Conservation (phyloP, 768 basidiomycete genomes). For the Dendrothele bispora region DNA sequence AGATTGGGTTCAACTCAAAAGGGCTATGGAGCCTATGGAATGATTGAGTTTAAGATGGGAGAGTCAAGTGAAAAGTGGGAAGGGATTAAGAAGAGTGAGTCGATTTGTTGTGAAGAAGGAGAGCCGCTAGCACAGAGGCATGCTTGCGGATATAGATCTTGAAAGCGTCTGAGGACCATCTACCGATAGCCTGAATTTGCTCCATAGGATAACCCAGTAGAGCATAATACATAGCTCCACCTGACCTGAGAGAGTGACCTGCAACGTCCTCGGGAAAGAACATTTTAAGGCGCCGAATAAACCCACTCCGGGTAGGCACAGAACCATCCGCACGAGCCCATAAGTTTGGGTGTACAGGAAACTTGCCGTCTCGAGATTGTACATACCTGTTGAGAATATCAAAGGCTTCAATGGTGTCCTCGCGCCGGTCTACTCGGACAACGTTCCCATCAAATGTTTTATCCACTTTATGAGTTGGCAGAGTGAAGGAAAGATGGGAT, state of each 20-base stretch:
- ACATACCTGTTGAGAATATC: constrained; percentile 1
- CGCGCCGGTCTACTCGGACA: constrained; percentile 8
- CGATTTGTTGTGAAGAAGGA: too few relatives aligned
- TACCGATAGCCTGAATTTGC: constrained; percentile 29
- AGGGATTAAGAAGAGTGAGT: too few relatives aligned
- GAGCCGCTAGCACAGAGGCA: too few relatives aligned
- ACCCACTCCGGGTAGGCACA: constrained; percentile 7
- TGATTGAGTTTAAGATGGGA: too few relatives aligned
- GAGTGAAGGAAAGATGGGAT: constrained; percentile 4
- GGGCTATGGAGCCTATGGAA: too few relatives aligned
- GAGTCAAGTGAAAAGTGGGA: too few relatives aligned
- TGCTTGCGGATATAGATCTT: constrained; percentile 32
- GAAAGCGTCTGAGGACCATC: constrained; percentile 34
- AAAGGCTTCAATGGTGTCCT: neutral
- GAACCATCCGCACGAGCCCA: constrained; percentile 4
- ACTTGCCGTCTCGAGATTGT: neutral
- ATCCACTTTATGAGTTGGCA: constrained; percentile 20
- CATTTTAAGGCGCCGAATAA: constrained; percentile 1
- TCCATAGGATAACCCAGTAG: constrained; percentile 20
- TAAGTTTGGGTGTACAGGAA: constrained; percentile 7
- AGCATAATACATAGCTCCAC: constrained; percentile 34
- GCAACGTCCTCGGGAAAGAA: constrained; percentile 3
- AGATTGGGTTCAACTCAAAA: too few relatives aligned
- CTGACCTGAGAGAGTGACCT: constrained; percentile 33
- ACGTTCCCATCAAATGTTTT: constrained; percentile 16